Percentiles rank a stretch among this genome's conserved stretches.
Conservation (phyloP, 345 rosid genomes). For the Heritiera littoralis region DNA sequence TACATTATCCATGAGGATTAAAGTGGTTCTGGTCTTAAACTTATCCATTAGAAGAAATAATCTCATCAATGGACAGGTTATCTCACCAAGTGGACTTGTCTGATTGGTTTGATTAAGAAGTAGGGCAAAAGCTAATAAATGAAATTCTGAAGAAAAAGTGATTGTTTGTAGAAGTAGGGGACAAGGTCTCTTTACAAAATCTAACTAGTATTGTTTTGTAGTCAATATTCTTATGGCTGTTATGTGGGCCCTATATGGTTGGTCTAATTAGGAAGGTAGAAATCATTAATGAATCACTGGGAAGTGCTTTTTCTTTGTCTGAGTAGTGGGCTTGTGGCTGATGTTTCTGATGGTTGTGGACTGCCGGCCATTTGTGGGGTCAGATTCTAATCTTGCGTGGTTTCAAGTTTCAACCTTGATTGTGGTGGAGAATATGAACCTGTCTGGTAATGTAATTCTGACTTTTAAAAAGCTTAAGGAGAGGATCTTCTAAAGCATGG, state of each 20-base stretch:
- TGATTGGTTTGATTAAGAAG: constrained; percentile 30
- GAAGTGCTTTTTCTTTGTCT: constrained; percentile 23
- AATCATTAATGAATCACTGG: constrained; percentile 38
- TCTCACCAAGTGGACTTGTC: not conserved
- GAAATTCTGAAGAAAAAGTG: not conserved
- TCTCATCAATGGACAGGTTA: not conserved
- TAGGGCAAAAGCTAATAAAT: constrained; percentile 17
- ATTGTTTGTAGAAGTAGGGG: constrained; percentile 21
- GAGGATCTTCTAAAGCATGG: constrained; percentile 11
- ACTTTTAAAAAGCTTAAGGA: not conserved
- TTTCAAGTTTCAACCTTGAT: constrained; percentile 16
- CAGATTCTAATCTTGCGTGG: constrained; percentile 29
- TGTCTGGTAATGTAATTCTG: constrained; percentile 14
- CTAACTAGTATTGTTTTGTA: constrained; percentile 9
- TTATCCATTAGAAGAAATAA: constrained; percentile 23
- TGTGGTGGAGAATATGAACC: constrained; percentile 27
- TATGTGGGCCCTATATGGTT: constrained; percentile 19
- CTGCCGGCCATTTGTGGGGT: constrained; percentile 33
- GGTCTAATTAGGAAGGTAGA: constrained; percentile 23
- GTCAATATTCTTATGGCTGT: constrained; percentile 21
- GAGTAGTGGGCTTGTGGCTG: constrained; percentile 20
- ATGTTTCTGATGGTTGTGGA: constrained; percentile 7
- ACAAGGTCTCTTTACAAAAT: constrained; percentile 23
- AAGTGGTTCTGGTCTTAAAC: constrained; percentile 23
- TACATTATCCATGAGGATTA: constrained; percentile 7